Percentiles rank a stretch among this genome's conserved stretches.
phyloP scores from a whole-genome alignment of 208 protist species.

The Trypanosoma scelopori region DNA sequence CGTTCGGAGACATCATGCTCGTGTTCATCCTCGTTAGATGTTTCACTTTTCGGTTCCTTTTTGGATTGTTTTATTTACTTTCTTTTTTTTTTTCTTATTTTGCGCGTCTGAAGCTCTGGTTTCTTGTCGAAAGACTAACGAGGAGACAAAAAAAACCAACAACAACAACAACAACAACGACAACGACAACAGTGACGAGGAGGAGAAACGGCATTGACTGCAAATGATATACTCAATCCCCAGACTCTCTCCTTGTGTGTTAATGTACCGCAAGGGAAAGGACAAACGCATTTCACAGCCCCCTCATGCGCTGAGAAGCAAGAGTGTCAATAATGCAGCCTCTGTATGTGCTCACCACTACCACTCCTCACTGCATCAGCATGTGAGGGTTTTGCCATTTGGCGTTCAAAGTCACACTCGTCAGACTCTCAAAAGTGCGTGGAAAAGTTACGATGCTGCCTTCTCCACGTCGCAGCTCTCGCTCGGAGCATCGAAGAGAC shows the following conservation, averaged over 20 bases:
- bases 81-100: conserved; percentile 11
- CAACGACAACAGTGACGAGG: background rate
- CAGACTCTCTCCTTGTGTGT: too few relatives aligned
- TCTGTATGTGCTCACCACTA: too few relatives aligned
- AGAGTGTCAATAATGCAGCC: too few relatives aligned
- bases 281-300: too few relatives aligned
- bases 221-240: too few relatives aligned
- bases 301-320: too few relatives aligned
- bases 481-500: conserved; percentile 22
- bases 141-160: background rate
- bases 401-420: too few relatives aligned
- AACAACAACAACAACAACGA: background rate
- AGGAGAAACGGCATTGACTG: too few relatives aligned
- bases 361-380: too few relatives aligned
- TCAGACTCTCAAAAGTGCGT: too few relatives aligned
- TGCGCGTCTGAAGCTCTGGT: background rate
- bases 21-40: background rate
- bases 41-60: background rate
- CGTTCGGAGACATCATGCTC: conserved; percentile 12
- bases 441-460: background rate
- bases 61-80: background rate
- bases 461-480: conserved; percentile 1
- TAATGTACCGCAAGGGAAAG: too few relatives aligned
- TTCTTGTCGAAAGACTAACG: conserved; percentile 1
- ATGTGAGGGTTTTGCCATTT: too few relatives aligned